phyloP scores from a whole-genome alignment of 2,329 filamentous ascomycete species.

The Pseudopithomyces chartarum region DNA sequence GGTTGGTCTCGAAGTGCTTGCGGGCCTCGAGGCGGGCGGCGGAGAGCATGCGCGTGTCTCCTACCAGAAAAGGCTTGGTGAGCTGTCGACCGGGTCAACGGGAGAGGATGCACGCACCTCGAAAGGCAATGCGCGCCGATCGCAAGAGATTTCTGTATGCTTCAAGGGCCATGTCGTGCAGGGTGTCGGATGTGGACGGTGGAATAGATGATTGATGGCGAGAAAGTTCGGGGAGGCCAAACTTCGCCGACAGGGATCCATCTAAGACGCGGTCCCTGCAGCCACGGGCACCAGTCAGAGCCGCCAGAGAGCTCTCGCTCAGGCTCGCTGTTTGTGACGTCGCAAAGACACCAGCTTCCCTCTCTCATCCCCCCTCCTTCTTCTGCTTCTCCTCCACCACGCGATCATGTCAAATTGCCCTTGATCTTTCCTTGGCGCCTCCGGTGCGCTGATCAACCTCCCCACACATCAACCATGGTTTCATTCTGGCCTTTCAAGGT shows the following conservation, averaged over 20 bases:
- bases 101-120: constrained; percentile 59
- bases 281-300: constrained; percentile 28
- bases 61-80: constrained; percentile 55
- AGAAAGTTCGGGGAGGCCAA: constrained; percentile 26
- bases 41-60: constrained; percentile 69
- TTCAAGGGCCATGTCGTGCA: constrained; percentile 63
- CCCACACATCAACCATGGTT: constrained; percentile 65
- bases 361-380: constrained; percentile 1
- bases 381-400: constrained; percentile 13
- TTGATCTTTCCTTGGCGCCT: constrained; percentile 29
- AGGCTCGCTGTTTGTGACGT: constrained; percentile 24
- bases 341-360: constrained; percentile 11
- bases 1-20: constrained; percentile 71
- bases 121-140: constrained; percentile 80
- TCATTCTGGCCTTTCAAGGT: constrained; percentile 87
- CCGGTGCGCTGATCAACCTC: constrained; percentile 31
- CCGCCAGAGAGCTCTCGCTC: constrained; percentile 11
- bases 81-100: constrained; percentile 6
- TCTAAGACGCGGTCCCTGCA: constrained; percentile 19
- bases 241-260: constrained; percentile 23
- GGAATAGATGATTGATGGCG: constrained; percentile 10
- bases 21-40: constrained; percentile 77
- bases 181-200: constrained; percentile 15
- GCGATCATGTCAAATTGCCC: constrained; percentile 34
- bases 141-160: constrained; percentile 85